Conservation (phyloP, 345 rosid species). For the Linum lewisii region DNA sequence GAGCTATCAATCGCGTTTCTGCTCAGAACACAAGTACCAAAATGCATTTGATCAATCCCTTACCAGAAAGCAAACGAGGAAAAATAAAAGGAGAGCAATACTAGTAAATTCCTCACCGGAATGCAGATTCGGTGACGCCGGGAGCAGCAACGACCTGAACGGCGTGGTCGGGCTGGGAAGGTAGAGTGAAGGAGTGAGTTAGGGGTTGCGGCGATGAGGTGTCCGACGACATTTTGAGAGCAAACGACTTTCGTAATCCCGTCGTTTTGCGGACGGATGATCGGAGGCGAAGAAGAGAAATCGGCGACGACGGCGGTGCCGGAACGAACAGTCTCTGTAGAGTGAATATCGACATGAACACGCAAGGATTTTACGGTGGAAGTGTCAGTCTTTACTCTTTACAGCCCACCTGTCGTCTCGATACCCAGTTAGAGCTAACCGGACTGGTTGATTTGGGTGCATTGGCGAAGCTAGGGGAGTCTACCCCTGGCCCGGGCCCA, state of each 20-base stretch:
- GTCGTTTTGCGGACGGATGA: background rate
- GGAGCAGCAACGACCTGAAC: conserved; percentile 48
- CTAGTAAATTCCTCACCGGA: conserved; percentile 34
- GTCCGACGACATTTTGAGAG: conserved; percentile 30
- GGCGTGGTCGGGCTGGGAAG: conserved; percentile 45
- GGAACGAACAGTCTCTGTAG: background rate
- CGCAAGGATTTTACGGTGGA: too few species aligned
- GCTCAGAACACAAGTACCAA: conserved; percentile 1
- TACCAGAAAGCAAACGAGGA: background rate
- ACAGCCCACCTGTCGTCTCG: too few species aligned
- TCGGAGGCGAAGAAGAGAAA: conserved; percentile 6
- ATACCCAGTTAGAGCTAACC: too few species aligned
- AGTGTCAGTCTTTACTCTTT: too few species aligned
- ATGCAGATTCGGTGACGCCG: conserved; percentile 55
- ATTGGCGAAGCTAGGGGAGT: too few species aligned
- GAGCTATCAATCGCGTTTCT: conserved; percentile 69
- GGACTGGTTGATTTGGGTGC: too few species aligned
- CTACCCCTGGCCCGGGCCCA: too few species aligned
- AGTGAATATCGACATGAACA: background rate
- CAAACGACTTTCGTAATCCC: conserved; percentile 1
- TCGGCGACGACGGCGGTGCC: conserved; percentile 7
- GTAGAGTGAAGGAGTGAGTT: conserved; percentile 37
- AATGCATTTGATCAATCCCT: background rate
- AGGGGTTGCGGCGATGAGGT: conserved; percentile 20
- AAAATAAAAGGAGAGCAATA: background rate